Percentiles rank a stretch among this genome's conserved stretches.
Conservation (phyloP, 768 basidiomycete species). For the Podaxis sp. region DNA sequence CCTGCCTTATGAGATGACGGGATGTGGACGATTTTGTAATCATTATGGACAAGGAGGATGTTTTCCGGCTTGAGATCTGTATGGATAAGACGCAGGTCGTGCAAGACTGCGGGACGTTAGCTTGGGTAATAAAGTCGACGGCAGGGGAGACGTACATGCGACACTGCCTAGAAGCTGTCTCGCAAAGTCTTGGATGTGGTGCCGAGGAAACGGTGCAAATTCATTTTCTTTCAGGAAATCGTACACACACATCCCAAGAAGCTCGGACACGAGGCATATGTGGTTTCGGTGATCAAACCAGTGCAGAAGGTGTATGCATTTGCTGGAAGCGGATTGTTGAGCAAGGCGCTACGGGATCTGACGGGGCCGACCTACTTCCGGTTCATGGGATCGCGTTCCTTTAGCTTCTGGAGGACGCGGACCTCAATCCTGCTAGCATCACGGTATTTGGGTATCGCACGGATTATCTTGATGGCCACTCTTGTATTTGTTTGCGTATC, state of each 20-base stretch:
- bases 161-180: constrained; percentile 88
- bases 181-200: constrained; percentile 96
- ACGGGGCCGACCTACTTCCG: constrained; percentile 60
- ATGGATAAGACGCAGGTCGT: constrained; percentile 87
- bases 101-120: constrained; percentile 62
- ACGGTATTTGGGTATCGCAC: constrained; percentile 97
- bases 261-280: constrained; percentile 93
- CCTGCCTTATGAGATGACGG: constrained; percentile 64
- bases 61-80: constrained; percentile 99
- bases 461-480: constrained; percentile 98
- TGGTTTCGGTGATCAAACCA: constrained; percentile 98
- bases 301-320: constrained; percentile 94
- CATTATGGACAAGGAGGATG: constrained; percentile 88
- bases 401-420: constrained; percentile 87
- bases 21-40: constrained; percentile 58
- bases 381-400: constrained; percentile 84
- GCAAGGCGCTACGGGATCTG: constrained; percentile 9
- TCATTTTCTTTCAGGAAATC: constrained; percentile 98
- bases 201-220: constrained; percentile 93
- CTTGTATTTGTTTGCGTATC: constrained; percentile 70
- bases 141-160: constrained; percentile 63
- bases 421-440: constrained; percentile 99
- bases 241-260: constrained; percentile 96
- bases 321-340: constrained; percentile 46
- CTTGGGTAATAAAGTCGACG: constrained; percentile 13